Evolutionary conservation across 805 yeast genomes (phyloP).

Genomic region (Ogataea angusta): DNA sequence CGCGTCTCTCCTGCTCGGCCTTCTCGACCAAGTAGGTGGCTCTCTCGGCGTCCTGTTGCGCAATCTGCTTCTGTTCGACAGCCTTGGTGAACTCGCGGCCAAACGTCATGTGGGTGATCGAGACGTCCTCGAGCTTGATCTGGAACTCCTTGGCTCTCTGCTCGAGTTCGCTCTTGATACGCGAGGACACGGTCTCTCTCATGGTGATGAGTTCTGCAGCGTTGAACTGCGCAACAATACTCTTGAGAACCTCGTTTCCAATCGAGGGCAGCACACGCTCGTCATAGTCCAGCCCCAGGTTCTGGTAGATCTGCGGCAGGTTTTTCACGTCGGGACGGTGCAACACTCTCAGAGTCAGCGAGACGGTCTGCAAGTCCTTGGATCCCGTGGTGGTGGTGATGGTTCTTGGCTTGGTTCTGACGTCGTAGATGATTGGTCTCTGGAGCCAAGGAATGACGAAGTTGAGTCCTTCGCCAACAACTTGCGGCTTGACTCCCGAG

Average conservation of each 20-base stretch:
- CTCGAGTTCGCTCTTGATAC: slow-evolving; percentile 82
- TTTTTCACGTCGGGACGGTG: slow-evolving; percentile 88
- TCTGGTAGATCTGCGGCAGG: slow-evolving; percentile 85
- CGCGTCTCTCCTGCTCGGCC: slow-evolving; percentile 97
- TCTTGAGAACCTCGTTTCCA: slow-evolving; percentile 93
- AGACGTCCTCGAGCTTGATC: slow-evolving; percentile 91
- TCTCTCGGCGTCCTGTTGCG: slow-evolving; percentile 98
- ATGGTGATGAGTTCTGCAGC: slow-evolving; percentile 98
- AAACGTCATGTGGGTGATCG: slow-evolving; percentile 96
- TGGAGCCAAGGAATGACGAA: slow-evolving; percentile 96
- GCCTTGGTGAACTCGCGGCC: slow-evolving; percentile 97
- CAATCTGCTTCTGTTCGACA: slow-evolving; percentile 97
- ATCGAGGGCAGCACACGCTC: slow-evolving; percentile 96
- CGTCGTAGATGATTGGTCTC: slow-evolving; percentile 84
- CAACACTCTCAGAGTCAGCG: slow-evolving; percentile 85
- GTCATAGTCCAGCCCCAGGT: slow-evolving; percentile 90
- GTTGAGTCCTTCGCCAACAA: slow-evolving; percentile 95
- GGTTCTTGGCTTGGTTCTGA: slow-evolving; percentile 91
- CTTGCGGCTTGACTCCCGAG: slow-evolving; percentile 81
- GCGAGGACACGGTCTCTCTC: slow-evolving; percentile 89
- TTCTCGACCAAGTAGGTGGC: slow-evolving; percentile 90
- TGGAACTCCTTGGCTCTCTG: slow-evolving; percentile 83
- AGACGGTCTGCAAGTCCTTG: slow-evolving; percentile 94
- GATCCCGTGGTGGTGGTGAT: slow-evolving; percentile 95
- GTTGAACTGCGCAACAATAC: slow-evolving; percentile 97